Evolutionary conservation across 2,329 filamentous ascomycete genomes (phyloP).

Genomic region (Ascocoryne sarcoides): DNA sequence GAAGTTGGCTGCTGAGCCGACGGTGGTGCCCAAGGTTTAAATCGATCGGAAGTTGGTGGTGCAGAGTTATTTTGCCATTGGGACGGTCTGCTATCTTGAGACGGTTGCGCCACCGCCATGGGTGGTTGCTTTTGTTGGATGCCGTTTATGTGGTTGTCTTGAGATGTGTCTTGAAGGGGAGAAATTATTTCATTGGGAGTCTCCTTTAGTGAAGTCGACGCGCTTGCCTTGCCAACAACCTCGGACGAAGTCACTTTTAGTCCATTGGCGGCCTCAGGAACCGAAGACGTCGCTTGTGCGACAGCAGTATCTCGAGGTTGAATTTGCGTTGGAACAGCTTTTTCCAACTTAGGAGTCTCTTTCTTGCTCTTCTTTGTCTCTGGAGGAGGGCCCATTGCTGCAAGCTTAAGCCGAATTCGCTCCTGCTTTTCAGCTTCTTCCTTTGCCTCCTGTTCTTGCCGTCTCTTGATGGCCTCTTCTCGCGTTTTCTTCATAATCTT

Average conservation of each 20-base stretch:
- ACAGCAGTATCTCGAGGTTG: slow-evolving; percentile 19
- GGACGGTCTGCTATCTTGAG: slow-evolving; percentile 17
- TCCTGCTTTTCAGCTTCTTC: slow-evolving; percentile 65
- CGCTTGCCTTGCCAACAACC: slow-evolving; percentile 4
- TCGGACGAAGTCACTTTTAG: slow-evolving; percentile 9
- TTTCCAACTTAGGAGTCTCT: slow-evolving; percentile 38
- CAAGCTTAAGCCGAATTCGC: slow-evolving; percentile 63
- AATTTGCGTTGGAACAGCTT: slow-evolving; percentile 29
- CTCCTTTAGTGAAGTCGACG: slow-evolving; percentile 4
- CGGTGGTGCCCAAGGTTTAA: slow-evolving; percentile 38
- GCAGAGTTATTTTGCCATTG: slow-evolving; percentile 27
- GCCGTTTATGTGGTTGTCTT: slow-evolving; percentile 16
- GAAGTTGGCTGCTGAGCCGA: slow-evolving; percentile 34
- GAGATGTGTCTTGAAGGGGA: slow-evolving; percentile 2
- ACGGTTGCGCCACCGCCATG: slow-evolving; percentile 28
- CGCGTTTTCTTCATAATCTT: slow-evolving; percentile 65
- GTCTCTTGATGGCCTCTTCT: slow-evolving; percentile 59
- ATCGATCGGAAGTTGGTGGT: slow-evolving; percentile 34
- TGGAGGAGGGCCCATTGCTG: slow-evolving; percentile 56
- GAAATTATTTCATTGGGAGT: slow-evolving; percentile 9
- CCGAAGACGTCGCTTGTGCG: slow-evolving; percentile 3
- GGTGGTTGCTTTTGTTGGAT: slow-evolving; percentile 22
- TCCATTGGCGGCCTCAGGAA: slow-evolving; percentile 8
- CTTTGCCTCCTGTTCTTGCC: slow-evolving; percentile 58
- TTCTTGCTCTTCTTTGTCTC: slow-evolving; percentile 50